phyloP scores from a whole-genome alignment of 495 filamentous ascomycete genomes.

The Aspergillus homomorphus region DNA sequence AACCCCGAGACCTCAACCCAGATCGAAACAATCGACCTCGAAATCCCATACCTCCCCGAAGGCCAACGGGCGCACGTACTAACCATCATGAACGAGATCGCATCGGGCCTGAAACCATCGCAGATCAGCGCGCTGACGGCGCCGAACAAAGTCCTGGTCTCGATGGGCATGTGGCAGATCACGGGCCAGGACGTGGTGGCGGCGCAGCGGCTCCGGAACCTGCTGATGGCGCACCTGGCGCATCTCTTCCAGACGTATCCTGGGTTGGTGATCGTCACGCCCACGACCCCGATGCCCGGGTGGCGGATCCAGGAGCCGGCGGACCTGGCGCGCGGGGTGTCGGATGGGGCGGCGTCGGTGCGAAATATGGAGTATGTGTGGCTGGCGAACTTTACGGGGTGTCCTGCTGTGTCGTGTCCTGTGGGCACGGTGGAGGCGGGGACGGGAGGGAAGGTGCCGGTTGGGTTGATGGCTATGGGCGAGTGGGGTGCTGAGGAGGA shows the following conservation, averaged over 20 bases:
- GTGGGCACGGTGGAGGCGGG: constrained; percentile 62
- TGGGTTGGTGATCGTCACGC: constrained; percentile 74
- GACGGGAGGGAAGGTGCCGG: constrained; percentile 55
- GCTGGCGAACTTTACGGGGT: constrained; percentile 79
- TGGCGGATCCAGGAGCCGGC: constrained; percentile 56
- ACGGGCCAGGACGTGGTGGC: constrained; percentile 66
- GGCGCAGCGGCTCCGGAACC: constrained; percentile 68
- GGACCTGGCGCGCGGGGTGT: constrained; percentile 63
- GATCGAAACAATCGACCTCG: no score
- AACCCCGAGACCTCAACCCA: no score
- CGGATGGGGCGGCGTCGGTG: constrained; percentile 67
- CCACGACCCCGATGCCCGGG: constrained; percentile 73
- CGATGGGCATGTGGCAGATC: constrained; percentile 58
- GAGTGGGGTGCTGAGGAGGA: constrained; percentile 87
- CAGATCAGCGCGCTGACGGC: constrained; percentile 55
- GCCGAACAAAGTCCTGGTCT: constrained; percentile 71
- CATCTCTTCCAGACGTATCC: constrained; percentile 69
- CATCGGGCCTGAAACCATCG: constrained; percentile 36
- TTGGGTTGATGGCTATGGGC: constrained; percentile 86
- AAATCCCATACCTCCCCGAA: constrained; percentile 70
- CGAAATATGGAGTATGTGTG: constrained; percentile 86
- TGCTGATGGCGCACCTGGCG: constrained; percentile 82
- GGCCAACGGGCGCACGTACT: constrained; percentile 75
- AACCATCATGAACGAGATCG: constrained; percentile 73
- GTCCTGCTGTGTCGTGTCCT: constrained; percentile 74